Percentiles rank a stretch among this genome's conserved stretches.
Evolutionary conservation across 148 eudicot species (phyloP).

Genomic region (Chenopodium suecicum): DNA sequence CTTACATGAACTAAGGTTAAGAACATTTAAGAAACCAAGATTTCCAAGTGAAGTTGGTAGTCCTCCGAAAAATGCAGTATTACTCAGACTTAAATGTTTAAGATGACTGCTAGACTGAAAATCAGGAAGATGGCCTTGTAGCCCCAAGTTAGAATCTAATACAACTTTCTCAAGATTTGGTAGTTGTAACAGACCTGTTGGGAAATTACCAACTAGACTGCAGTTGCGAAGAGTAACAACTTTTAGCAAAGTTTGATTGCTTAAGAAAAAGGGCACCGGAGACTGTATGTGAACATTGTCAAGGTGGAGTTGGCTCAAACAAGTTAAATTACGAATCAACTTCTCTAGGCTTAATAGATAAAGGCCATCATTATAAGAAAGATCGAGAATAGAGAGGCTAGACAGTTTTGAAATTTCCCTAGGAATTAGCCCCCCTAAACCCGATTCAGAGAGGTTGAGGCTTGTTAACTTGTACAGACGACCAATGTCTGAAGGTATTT

Average conservation of each 20-base stretch:
- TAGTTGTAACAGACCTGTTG: too few species aligned
- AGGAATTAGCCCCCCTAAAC: conserved; percentile 32
- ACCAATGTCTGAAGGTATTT: too few species aligned
- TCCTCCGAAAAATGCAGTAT: too few species aligned
- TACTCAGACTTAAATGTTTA: too few species aligned
- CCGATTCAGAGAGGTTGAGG: conserved; percentile 31
- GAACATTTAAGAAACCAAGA: too few species aligned
- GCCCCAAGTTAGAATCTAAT: not conserved
- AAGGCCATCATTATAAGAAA: not conserved
- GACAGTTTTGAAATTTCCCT: conserved; percentile 18
- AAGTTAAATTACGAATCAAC: not conserved
- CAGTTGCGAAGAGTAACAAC: not conserved
- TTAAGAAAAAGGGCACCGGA: conserved; percentile 19
- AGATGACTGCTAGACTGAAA: too few species aligned
- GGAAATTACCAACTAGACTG: not conserved
- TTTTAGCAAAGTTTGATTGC: conserved; percentile 17
- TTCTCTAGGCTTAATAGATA: not conserved
- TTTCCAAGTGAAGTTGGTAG: too few species aligned
- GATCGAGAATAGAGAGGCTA: conserved; percentile 18
- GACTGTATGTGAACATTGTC: conserved; percentile 14
- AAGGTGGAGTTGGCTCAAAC: conserved; percentile 17
- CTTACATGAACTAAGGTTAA: too few species aligned
- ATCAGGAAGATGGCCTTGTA: not conserved
- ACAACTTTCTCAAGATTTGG: not conserved
- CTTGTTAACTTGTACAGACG: conserved; percentile 11